Base-by-base conservation (phyloP, 352 stramenopile genomes). In the Globisporangium paddicum region DNA sequence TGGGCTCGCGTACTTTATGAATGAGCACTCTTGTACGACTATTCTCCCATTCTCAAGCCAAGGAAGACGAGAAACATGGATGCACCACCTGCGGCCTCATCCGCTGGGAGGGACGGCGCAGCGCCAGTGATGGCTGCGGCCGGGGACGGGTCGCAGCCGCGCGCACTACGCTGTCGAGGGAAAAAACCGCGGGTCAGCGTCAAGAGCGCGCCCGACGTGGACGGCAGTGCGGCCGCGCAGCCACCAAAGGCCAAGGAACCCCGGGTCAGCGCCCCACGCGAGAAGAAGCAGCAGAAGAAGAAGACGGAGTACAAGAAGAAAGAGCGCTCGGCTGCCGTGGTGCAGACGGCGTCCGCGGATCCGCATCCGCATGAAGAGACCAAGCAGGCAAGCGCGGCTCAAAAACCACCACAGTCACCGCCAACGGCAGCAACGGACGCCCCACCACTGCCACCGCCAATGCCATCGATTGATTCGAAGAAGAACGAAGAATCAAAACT, bases 401-500 rank as follows among this genome's bases (percentile, higher is more conserved):
- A 59, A n/a, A 50, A 26, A 4, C 28, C 26, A 18, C 38, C 13
- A 6, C 13, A 59, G 40, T 10, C 28, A 32, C n/a, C 35, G 48
- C 26, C 28, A n/a, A 13, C 26, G 16, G 16, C 13, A 18, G 34
- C 7, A 25, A 5, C 21, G 7, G 19, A 28, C 28, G 16, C 38
- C 1, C 7, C 49, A 23, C 19, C 49, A 32, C 4, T 10, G 38
- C n/a, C 5, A 30, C 4, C 19, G 14, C 2, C 18, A 14, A 19
- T 14, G 4, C 4, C 13, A 23, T 32, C 26, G 16, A 56, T 14
- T 21, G 19, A 57, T 16, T 14, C 2, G 21, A 47, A 54, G n/a
- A 41, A 54, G 38, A 50, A 59, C 21, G 26, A 3, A 40, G 52
- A 59, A 59, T 50, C 26, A 11, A n/a, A 49, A 32, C 37, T 40